Evolutionary conservation across 192 early-diverging fungal genomes (phyloP), one percentile per base, ranked within the genome.

Genomic region (Gaertneriomyces sp.): DNA sequence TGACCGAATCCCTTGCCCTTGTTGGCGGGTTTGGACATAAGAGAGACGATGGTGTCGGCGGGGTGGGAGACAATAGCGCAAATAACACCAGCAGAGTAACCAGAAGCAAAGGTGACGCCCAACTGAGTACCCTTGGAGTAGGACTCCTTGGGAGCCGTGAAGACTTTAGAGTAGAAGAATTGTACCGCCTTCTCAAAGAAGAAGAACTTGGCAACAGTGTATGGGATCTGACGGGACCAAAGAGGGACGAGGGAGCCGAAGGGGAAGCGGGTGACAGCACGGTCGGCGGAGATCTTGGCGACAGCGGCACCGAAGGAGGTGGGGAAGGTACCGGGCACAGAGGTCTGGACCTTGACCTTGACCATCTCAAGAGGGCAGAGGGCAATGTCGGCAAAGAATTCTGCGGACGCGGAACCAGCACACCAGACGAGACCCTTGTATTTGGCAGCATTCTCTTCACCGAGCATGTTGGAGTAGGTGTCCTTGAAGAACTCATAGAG

Each of bases 401-500:
- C 90, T 53, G 90, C 89, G 40, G 87, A 87, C 3, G 84, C 87
- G n/a, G 89, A 91, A 6, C 84, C 88, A 46, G 81, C 70, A 66
- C 89, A 76, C 69, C 84, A 91, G 61, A 93, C 70, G 38, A 81
- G 52, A 1, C 87, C 87, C 76, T 88, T 84, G 82, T 92, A 88
- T 74, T 90, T 85, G 39, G 79, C 70, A 10, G 91, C 85, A 69
- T 73, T 74, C 78, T 93, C 66, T 55, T 70, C 58, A 53, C 73
- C 73, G 44, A 75, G 86, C 7, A 82, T 7, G 44, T 75, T 70
- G 53, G 79, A 68, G 64, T 88, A 91, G 61, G 78, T 73, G 75
- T 89, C 83, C 78, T 95, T 95, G 84, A 92, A 95, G 65, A 87
- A 71, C 76, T 95, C 93, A 78, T 93, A 93, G 55, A 91, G 85